Evolutionary conservation across 306 rosid species (phyloP), one percentile per base, ranked within the genome.

Genomic region (Fragaria iinumae): DNA sequence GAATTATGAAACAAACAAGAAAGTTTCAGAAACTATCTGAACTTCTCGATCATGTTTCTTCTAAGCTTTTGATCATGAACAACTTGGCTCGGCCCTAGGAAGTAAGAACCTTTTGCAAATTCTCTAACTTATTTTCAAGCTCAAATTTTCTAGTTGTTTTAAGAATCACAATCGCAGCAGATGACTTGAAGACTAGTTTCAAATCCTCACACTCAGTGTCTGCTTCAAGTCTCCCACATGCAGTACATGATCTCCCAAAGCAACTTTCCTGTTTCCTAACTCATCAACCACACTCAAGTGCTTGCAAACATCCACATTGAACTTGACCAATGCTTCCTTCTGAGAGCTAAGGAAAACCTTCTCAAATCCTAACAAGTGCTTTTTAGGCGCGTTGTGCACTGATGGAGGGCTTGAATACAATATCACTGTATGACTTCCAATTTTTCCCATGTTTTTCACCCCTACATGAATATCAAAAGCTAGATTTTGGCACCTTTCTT

Each of bases 221-320:
- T 88, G 86, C 87, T 87, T 96, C 94, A 91, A 77, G 81, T 80
- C 82, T 80, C 98, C 99, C 41, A 92, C 93, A 81, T 92, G 98
- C 77, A 96, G 90, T 80, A 85, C 49, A 77, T 96, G 97, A 1
- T 78, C 75, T 67, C 99, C 99, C 79, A 92, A 76, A 4, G 93
- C 93, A 76, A 96, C 88, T 80, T 88, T 96, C 69, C 90, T 75
- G 48, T 78, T 87, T 76, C 99, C 99, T 70, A 70, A 53, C 81
- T 96, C 99, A 86, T 96, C 99, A 59, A 89, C 92, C 48, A 92
- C 86, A 60, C 93, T 91, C 85, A 96, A 82, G 82, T 96, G 97
- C 80, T 92, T 91, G 79, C 99, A 96, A 64, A 96, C 93, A 84
- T 87, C 90, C 17, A 96, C 91, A 64, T 81, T 86, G 76, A 96